Conservation (phyloP, 208 protist species). For the Crithidia thermophila region DNA sequence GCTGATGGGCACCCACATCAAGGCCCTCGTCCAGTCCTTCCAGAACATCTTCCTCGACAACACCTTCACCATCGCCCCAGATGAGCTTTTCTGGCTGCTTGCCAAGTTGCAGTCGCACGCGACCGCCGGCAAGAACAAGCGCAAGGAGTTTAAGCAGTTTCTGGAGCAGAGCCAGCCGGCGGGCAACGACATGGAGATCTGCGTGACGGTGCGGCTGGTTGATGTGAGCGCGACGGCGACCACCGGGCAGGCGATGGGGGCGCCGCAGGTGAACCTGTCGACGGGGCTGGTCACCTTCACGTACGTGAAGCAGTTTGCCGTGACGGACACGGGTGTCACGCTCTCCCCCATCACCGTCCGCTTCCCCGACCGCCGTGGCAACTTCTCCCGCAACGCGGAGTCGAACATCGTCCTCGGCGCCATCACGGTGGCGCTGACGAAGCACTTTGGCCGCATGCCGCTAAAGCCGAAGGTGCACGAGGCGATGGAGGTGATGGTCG, state of each 20-base stretch:
- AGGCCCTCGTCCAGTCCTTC: constrained; percentile 57
- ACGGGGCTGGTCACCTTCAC: constrained; percentile 63
- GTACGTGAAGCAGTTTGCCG: constrained; percentile 68
- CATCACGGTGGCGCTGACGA: constrained; percentile 51
- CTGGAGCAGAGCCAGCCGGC: constrained; percentile 59
- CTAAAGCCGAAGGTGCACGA: constrained; percentile 73
- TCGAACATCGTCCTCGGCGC: constrained; percentile 53
- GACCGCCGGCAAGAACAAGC: constrained; percentile 70
- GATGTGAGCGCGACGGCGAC: constrained; percentile 51
- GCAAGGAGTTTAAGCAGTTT: constrained; percentile 77
- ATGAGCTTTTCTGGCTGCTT: constrained; percentile 88
- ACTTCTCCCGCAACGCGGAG: constrained; percentile 24
- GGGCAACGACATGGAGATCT: constrained; percentile 71
- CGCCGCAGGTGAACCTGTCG: constrained; percentile 42
- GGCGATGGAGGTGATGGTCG: constrained; percentile 54
- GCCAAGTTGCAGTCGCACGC: constrained; percentile 79
- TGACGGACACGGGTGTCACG: constrained; percentile 58
- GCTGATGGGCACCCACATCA: constrained; percentile 71
- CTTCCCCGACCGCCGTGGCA: constrained; percentile 28
- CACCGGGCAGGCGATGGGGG: constrained; percentile 21
- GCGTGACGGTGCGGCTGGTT: constrained; percentile 48
- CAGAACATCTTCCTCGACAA: constrained; percentile 78
- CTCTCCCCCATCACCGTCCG: constrained; percentile 60
- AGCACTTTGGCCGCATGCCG: constrained; percentile 82
- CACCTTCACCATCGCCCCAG: constrained; percentile 58